Conservation (phyloP, 2,329 filamentous ascomycete species). For the Coniochaeta prunicola region DNA sequence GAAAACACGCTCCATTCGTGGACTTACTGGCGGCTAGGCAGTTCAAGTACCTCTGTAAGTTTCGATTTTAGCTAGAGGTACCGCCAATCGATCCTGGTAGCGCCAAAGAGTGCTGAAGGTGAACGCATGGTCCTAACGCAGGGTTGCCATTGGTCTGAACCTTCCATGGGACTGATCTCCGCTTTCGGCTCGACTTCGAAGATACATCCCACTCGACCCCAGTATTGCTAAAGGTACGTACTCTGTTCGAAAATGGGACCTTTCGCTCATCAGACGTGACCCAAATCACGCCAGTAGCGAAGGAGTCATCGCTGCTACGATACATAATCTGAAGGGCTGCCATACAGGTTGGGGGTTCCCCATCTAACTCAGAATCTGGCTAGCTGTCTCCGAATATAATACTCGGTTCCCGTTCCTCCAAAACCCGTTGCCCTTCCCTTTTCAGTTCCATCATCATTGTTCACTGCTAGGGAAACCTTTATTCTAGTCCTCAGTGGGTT, state of each 20-base stretch:
- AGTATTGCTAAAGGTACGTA: background rate
- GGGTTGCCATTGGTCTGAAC: background rate
- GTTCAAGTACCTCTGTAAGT: background rate
- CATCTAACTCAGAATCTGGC: background rate
- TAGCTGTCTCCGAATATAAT: background rate
- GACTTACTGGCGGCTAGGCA: background rate
- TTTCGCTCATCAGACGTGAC: background rate
- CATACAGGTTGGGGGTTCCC: background rate
- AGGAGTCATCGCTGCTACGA: slow-evolving; percentile 2
- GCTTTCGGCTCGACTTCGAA: background rate
- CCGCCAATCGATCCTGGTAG: background rate
- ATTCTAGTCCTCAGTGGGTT: background rate
- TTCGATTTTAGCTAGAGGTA: background rate
- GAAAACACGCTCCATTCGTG: background rate
- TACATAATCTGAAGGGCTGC: background rate
- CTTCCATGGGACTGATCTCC: background rate
- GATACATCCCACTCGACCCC: background rate
- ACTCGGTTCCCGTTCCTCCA: background rate
- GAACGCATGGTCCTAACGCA: background rate
- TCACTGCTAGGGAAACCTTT: background rate
- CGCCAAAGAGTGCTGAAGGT: background rate
- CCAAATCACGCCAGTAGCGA: slow-evolving; percentile 1
- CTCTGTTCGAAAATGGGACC: background rate
- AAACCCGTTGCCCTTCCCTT: background rate
- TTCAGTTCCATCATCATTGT: background rate